Percentiles rank a stretch among this genome's conserved stretches.
Evolutionary conservation across 495 filamentous ascomycete genomes (phyloP).

Genomic region (Paragyromitra xinjiangensis): DNA sequence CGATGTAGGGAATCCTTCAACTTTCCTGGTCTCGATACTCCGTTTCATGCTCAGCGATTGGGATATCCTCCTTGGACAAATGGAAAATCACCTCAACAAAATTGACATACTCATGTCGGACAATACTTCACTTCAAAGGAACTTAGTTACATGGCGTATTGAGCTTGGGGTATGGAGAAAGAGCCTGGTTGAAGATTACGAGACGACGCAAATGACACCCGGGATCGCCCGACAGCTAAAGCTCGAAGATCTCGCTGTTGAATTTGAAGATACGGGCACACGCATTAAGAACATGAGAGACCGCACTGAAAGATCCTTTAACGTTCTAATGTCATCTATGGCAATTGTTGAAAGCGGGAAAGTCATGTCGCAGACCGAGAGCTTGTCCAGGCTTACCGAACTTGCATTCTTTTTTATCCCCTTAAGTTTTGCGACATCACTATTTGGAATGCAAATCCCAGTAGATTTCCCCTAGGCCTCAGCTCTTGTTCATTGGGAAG

Average conservation of each 20-base stretch:
- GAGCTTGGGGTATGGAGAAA: slow-evolving; percentile 3
- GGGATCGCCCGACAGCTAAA: slow-evolving; percentile 13
- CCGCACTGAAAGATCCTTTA: slow-evolving; percentile 15
- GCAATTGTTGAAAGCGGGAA: slow-evolving; percentile 33
- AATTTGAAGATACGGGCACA: neutral
- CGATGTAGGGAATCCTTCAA: neutral
- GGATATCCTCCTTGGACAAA: neutral
- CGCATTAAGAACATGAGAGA: slow-evolving; percentile 2
- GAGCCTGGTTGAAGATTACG: neutral
- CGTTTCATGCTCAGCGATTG: slow-evolving; percentile 8
- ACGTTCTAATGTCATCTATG: slow-evolving; percentile 25
- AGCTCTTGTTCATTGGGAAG: neutral
- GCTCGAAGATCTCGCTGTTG: neutral
- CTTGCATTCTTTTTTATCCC: slow-evolving; percentile 60
- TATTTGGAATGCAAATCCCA: slow-evolving; percentile 58
- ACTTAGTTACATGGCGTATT: neutral
- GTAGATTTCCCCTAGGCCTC: neutral
- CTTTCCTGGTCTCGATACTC: neutral
- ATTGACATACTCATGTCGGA: neutral
- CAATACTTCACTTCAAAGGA: neutral
- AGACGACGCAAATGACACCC: neutral
- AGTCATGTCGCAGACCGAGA: slow-evolving; percentile 26
- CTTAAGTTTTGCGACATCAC: slow-evolving; percentile 56
- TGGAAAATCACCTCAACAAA: neutral
- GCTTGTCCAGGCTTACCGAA: slow-evolving; percentile 59